phyloP scores from a whole-genome alignment of 495 filamentous ascomycete species.

The Lichina pygmaea region DNA sequence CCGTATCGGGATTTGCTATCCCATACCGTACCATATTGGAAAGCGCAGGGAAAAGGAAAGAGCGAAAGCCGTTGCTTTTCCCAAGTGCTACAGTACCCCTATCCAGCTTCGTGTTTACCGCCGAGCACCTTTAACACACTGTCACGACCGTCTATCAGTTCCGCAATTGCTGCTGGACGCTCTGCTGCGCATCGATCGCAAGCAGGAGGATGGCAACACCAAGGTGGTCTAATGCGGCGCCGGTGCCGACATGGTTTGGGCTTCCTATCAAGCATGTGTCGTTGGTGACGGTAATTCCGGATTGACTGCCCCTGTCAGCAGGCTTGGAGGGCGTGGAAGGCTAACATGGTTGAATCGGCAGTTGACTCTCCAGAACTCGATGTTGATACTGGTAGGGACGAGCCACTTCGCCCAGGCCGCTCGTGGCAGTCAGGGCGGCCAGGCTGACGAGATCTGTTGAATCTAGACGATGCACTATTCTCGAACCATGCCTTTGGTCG shows the following conservation, averaged over 20 bases:
- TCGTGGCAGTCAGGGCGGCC: background rate
- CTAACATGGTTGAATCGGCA: constrained; percentile 8
- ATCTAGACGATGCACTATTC: constrained; percentile 28
- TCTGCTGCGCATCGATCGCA: background rate
- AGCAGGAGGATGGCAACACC: background rate
- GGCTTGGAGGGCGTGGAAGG: background rate
- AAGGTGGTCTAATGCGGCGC: background rate
- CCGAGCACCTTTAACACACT: no score
- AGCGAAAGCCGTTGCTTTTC: no score
- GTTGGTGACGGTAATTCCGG: constrained; percentile 38
- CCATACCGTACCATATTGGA: no score
- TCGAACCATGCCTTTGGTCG: constrained; percentile 58
- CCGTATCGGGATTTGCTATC: no score
- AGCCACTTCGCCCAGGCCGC: background rate
- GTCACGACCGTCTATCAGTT: background rate
- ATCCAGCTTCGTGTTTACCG: no score
- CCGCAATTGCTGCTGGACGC: background rate
- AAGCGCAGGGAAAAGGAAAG: no score
- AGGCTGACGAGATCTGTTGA: background rate
- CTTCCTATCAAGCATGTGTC: constrained; percentile 53
- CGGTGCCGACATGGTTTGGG: constrained; percentile 17
- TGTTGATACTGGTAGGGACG: constrained; percentile 33
- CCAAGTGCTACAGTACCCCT: no score
- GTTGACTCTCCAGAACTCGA: constrained; percentile 61
- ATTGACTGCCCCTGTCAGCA: background rate